phyloP scores from a whole-genome alignment of 441 rosid species.

The Pelargonium cotyledonis region DNA sequence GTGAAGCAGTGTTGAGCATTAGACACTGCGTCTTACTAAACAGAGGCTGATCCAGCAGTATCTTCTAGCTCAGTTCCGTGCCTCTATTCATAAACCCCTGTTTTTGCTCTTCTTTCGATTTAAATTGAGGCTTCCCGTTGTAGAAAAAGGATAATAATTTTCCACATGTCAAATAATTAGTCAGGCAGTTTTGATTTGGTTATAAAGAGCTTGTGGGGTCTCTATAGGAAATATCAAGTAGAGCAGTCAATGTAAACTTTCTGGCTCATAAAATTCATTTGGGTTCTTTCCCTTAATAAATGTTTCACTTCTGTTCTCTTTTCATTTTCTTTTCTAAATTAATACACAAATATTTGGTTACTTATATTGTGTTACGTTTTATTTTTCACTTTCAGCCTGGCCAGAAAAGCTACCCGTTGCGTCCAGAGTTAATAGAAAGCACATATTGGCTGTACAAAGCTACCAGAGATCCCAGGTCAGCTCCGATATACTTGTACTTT shows the following conservation, averaged over 20 bases:
- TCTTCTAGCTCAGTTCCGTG: no score
- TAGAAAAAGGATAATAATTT: not conserved
- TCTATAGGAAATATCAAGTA: not conserved
- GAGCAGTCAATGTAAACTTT: constrained; percentile 8
- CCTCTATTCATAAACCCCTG: no score
- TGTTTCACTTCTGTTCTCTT: not conserved
- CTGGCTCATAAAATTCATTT: not conserved
- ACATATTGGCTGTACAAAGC: constrained; percentile 99
- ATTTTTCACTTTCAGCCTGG: constrained; percentile 56
- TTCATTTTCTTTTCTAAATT: not conserved
- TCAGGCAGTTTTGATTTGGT: not conserved
- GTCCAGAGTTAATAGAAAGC: constrained; percentile 96
- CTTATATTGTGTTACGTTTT: constrained; percentile 9
- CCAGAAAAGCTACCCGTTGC: constrained; percentile 90
- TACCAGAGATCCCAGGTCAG: constrained; percentile 82
- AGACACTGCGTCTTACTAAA: no score
- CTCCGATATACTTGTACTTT: constrained; percentile 16
- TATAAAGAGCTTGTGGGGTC: not conserved
- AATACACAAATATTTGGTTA: not conserved
- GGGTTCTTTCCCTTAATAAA: not conserved
- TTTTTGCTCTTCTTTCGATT: no score
- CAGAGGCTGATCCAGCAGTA: no score
- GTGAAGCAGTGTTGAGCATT: no score
- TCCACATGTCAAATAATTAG: not conserved
- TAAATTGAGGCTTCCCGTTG: not conserved